Percentiles rank a stretch among this genome's conserved stretches.
Conservation (phyloP, 2,329 filamentous ascomycete genomes). For the Fonsecaea monophora region DNA sequence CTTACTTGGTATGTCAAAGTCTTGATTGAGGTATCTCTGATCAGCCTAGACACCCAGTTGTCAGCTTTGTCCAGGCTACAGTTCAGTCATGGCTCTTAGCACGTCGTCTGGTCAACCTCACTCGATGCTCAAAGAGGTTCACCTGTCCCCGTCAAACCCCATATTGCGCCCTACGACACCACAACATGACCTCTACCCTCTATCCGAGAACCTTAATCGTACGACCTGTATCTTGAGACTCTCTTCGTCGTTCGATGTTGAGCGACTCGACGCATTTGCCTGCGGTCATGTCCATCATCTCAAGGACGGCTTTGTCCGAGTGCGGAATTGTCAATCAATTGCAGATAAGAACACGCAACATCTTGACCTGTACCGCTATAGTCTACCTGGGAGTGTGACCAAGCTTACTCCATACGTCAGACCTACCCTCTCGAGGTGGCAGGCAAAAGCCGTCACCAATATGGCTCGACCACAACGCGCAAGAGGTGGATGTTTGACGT, state of each 20-base stretch:
- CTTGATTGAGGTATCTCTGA: not conserved
- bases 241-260: not conserved
- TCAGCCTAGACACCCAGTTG: not conserved
- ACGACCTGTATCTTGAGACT: not conserved
- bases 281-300: not conserved
- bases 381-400: not conserved
- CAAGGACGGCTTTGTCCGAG: constrained; percentile 1
- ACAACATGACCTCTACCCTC: not conserved
- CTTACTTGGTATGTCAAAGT: not conserved
- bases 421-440: not conserved
- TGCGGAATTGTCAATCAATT: not conserved
- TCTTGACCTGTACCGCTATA: not conserved
- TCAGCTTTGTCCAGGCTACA: not conserved
- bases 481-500: constrained; percentile 13
- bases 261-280: not conserved
- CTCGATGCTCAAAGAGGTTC: not conserved
- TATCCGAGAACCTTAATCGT: not conserved
- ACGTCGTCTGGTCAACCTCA: not conserved
- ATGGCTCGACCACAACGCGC: not conserved
- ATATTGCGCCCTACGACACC: not conserved
- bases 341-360: not conserved
- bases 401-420: not conserved
- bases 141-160: not conserved
- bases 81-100: not conserved
- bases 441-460: too few relatives aligned